phyloP scores from a whole-genome alignment of 495 filamentous ascomycete genomes.

The Penicilliopsis zonata region DNA sequence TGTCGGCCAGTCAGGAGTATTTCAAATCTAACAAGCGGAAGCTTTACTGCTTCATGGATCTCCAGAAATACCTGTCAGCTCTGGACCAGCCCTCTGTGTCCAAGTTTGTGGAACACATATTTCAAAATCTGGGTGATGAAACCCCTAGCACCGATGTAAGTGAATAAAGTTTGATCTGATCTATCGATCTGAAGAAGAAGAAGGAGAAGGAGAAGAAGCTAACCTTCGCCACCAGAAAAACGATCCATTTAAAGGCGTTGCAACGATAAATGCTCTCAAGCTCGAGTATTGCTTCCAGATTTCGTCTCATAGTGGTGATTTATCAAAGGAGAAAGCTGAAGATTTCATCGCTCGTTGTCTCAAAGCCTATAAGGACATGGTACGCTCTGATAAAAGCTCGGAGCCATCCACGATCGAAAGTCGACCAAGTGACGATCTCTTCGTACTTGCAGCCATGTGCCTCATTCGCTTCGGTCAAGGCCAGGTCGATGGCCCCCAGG shows the following conservation, averaged over 20 bases:
- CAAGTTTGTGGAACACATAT: conserved; percentile 26
- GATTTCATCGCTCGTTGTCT: conserved; percentile 36
- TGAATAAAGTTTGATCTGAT: too few species aligned
- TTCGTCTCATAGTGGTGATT: conserved; percentile 25
- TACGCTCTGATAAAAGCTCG: conserved; percentile 8
- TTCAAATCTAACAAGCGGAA: conserved; percentile 37
- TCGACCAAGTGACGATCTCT: conserved; percentile 44
- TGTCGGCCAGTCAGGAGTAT: conserved; percentile 34
- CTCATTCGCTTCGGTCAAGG: conserved; percentile 30
- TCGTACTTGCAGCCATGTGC: conserved; percentile 43
- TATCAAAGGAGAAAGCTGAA: conserved; percentile 21
- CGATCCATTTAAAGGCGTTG: conserved; percentile 14
- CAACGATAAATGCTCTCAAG: conserved; percentile 42
- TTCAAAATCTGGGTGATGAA: conserved; percentile 9
- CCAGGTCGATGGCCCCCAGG: conserved; percentile 7
- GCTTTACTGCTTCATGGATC: conserved; percentile 42
- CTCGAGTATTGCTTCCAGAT: conserved; percentile 41
- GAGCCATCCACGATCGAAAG: conserved; percentile 35
- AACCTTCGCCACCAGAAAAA: conserved; percentile 5
- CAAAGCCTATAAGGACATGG: conserved; percentile 24
- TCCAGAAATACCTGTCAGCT: conserved; percentile 30
- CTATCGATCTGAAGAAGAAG: too few species aligned
- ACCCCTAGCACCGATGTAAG: conserved; percentile 21
- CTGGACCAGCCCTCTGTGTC: conserved; percentile 22
- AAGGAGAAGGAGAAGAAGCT: too few species aligned